Evolutionary conservation across 495 filamentous ascomycete species (phyloP).

Genomic region (Xanthoparmelia taractica): DNA sequence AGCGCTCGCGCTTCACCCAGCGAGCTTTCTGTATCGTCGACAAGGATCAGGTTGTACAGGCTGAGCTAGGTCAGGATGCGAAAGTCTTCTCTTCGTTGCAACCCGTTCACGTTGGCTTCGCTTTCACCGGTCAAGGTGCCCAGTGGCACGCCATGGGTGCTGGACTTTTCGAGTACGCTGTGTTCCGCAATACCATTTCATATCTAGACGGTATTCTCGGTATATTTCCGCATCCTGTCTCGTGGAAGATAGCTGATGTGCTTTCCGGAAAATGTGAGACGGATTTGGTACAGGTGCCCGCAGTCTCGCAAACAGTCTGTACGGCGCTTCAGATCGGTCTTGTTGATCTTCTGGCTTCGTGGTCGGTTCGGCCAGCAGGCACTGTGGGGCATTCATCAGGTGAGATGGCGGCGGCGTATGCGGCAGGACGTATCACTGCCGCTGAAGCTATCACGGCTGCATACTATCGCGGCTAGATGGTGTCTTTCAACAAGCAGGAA

Average conservation of each 20-base stretch:
- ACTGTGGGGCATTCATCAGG: conserved; percentile 54
- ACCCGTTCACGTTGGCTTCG: too few species aligned
- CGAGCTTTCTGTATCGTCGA: too few species aligned
- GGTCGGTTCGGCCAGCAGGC: conserved; percentile 37
- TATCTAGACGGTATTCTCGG: neutral
- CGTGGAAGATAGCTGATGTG: too few species aligned
- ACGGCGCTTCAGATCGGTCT: conserved; percentile 47
- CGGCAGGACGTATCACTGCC: conserved; percentile 42
- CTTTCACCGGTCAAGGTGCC: conserved; percentile 13
- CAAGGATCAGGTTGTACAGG: too few species aligned
- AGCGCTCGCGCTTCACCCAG: too few species aligned
- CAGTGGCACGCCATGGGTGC: conserved; percentile 18
- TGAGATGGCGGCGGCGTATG: conserved; percentile 58
- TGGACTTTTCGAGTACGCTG: conserved; percentile 3
- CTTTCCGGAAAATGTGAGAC: neutral
- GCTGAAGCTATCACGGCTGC: conserved; percentile 32
- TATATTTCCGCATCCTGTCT: too few species aligned
- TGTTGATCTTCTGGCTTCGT: conserved; percentile 36
- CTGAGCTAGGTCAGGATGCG: too few species aligned
- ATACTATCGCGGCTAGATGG: conserved; percentile 32
- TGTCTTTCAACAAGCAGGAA: neutral
- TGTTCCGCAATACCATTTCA: too few species aligned
- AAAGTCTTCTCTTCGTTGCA: too few species aligned
- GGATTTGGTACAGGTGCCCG: neutral
- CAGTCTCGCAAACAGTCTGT: too few species aligned